phyloP scores from a whole-genome alignment of 768 basidiomycete species.

The Lentinula sp. region DNA sequence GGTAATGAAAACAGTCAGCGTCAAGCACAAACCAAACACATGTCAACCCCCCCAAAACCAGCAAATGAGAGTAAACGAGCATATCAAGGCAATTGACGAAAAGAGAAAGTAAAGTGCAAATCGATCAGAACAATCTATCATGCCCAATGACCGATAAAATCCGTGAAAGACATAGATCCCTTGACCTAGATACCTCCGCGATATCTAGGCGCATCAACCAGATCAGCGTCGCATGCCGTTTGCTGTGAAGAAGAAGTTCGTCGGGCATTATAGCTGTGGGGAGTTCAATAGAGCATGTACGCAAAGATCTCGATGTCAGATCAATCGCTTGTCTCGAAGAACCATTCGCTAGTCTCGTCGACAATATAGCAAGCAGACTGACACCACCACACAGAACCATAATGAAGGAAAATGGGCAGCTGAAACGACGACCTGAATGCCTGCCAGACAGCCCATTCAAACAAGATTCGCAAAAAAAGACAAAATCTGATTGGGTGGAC shows the following conservation, averaged over 20 bases:
- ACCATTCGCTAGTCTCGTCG: background rate
- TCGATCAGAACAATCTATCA: constrained; percentile 1
- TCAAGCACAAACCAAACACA: constrained; percentile 2
- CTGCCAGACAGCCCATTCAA: background rate
- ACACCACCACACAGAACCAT: background rate
- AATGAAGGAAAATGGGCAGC: background rate
- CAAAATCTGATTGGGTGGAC: background rate
- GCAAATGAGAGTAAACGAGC: background rate
- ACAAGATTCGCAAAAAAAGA: background rate
- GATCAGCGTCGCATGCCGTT: background rate
- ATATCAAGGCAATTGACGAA: background rate
- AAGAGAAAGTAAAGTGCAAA: background rate
- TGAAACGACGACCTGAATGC: background rate
- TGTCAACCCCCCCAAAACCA: background rate
- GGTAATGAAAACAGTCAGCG: constrained; percentile 3
- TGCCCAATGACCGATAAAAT: constrained; percentile 1
- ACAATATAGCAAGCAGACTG: constrained; percentile 1
- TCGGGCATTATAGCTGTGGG: background rate
- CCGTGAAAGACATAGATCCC: constrained; percentile 2
- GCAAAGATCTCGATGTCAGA: background rate
- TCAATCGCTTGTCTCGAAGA: constrained; percentile 1
- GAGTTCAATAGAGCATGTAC: background rate
- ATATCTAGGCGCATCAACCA: background rate
- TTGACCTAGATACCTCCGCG: background rate
- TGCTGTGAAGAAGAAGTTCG: background rate